Percentiles rank a stretch among this genome's conserved stretches.
Evolutionary conservation across 345 rosid genomes (phyloP).

Genomic region (Schrenkiella parvula): DNA sequence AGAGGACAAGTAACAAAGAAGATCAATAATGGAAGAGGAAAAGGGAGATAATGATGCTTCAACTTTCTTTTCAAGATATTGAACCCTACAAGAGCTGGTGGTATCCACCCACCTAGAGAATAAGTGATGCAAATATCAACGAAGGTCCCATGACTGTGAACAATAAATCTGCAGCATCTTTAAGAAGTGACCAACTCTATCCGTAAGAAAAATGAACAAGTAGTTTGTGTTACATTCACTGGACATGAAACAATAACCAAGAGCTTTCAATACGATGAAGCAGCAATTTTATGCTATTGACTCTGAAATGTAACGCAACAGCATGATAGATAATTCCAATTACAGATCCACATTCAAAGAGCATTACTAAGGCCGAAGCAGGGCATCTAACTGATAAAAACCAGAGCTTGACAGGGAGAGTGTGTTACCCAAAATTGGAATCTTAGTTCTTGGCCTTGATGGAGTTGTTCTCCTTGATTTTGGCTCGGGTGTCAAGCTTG

Average conservation of each 20-base stretch:
- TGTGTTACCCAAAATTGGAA: conserved; percentile 9
- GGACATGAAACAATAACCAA: too few species aligned
- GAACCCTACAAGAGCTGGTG: conserved; percentile 35
- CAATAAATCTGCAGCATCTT: conserved; percentile 3
- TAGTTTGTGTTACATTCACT: too few species aligned
- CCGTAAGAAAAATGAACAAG: too few species aligned
- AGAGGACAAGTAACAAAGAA: conserved; percentile 11
- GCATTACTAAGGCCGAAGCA: too few species aligned
- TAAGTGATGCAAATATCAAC: conserved; percentile 27
- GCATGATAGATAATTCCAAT: too few species aligned
- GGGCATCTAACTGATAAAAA: too few species aligned
- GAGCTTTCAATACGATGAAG: too few species aligned
- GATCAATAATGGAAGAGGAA: conserved; percentile 33
- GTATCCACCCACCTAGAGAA: conserved; percentile 52
- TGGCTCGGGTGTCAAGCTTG: conserved; percentile 79
- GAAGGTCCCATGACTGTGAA: conserved; percentile 31
- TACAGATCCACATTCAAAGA: too few species aligned
- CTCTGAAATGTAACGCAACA: not conserved
- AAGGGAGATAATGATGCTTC: conserved; percentile 27
- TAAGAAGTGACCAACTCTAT: too few species aligned
- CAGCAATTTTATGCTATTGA: not conserved
- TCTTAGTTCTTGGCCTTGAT: conserved; percentile 73
- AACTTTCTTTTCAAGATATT: conserved; percentile 22
- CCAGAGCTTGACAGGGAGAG: conserved; percentile 18
- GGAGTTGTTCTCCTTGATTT: conserved; percentile 81